Percentiles rank a stretch among this genome's conserved stretches.
Evolutionary conservation across 805 yeast species (phyloP).

Genomic region (Kuraishia piskuri): DNA sequence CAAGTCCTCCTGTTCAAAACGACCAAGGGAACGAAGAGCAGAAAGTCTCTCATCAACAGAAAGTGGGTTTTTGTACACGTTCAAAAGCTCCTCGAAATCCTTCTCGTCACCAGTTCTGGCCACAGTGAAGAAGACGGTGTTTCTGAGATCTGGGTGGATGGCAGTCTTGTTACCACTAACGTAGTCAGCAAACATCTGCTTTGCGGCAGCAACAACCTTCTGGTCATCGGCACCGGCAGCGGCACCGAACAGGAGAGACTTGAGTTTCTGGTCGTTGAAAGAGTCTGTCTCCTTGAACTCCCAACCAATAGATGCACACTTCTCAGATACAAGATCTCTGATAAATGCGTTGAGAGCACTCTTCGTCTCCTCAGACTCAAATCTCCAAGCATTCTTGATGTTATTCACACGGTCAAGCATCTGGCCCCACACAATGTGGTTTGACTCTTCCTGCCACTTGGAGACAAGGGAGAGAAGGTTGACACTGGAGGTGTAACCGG

Average conservation of each 20-base stretch:
- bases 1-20: slow-evolving; percentile 42
- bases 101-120: slow-evolving; percentile 55
- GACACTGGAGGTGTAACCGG: slow-evolving; percentile 60
- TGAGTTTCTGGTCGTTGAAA: slow-evolving; percentile 57
- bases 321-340: slow-evolving; percentile 45
- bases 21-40: slow-evolving; percentile 65
- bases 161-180: slow-evolving; percentile 58
- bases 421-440: slow-evolving; percentile 63
- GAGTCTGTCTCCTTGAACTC: slow-evolving; percentile 46
- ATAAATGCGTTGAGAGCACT: slow-evolving; percentile 44
- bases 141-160: slow-evolving; percentile 67
- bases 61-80: slow-evolving; percentile 52
- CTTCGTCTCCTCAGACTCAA: slow-evolving; percentile 37
- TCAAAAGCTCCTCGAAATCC: slow-evolving; percentile 53
- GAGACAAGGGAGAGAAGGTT: slow-evolving; percentile 51
- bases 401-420: slow-evolving; percentile 40
- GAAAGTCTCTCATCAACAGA: slow-evolving; percentile 59
- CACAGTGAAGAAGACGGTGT: slow-evolving; percentile 54
- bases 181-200: slow-evolving; percentile 41
- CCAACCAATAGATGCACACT: slow-evolving; percentile 56
- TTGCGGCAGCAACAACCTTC: slow-evolving; percentile 35
- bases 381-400: slow-evolving; percentile 45
- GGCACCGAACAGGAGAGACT: slow-evolving; percentile 50
- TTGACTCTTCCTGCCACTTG: slow-evolving; percentile 50
- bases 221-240: slow-evolving; percentile 48